phyloP scores from a whole-genome alignment of 768 basidiomycete species.

The Chalciporus chontae region DNA sequence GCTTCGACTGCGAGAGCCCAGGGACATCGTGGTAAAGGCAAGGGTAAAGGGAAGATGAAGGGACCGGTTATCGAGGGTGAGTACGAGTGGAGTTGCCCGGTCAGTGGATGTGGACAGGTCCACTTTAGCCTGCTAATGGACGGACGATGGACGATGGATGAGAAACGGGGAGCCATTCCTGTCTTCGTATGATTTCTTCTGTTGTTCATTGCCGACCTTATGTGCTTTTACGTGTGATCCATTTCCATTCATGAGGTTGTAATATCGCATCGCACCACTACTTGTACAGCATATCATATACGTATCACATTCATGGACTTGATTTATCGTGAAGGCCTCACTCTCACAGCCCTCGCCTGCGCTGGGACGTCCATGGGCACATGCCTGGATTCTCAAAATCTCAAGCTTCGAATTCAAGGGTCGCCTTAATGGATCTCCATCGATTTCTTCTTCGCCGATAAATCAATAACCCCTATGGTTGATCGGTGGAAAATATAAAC shows the following conservation, averaged over 20 bases:
- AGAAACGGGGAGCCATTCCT: conserved; percentile 37
- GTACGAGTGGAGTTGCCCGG: conserved; percentile 64
- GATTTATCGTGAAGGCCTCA: background rate
- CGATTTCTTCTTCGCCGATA: background rate
- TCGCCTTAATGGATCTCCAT: background rate
- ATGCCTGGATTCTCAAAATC: too few species aligned
- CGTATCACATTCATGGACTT: background rate
- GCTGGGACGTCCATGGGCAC: too few species aligned
- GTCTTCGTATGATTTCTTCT: conserved; percentile 35
- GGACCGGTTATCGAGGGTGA: conserved; percentile 41
- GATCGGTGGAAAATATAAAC: too few species aligned
- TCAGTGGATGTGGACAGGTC: conserved; percentile 47
- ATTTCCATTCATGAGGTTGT: conserved; percentile 5
- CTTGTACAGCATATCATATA: conserved; percentile 14
- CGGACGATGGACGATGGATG: conserved; percentile 61
- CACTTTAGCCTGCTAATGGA: conserved; percentile 58
- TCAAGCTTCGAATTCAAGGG: background rate
- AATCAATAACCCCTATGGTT: conserved; percentile 3
- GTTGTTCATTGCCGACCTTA: background rate
- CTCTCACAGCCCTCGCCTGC: background rate
- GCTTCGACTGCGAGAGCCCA: background rate
- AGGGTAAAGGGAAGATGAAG: conserved; percentile 35
- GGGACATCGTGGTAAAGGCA: conserved; percentile 20
- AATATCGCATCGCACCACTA: background rate
- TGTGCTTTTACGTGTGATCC: conserved; percentile 16